Percentiles rank a stretch among this genome's conserved stretches.
Evolutionary conservation across 306 rosid species (phyloP).

Genomic region (Quercus engelmannii): DNA sequence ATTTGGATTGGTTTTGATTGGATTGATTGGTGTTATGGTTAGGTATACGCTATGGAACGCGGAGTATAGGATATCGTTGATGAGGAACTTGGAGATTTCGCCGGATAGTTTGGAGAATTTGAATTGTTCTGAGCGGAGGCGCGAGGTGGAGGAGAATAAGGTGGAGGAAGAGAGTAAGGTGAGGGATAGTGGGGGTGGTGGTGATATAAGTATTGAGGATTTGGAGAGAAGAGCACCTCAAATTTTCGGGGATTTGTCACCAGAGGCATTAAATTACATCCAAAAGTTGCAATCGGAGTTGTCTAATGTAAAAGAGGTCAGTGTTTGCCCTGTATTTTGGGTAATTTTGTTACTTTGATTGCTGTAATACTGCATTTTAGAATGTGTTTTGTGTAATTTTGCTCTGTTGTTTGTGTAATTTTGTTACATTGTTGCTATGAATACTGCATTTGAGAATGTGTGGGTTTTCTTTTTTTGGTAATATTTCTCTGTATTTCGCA

Average conservation of each 20-base stretch:
- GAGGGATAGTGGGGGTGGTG: slow-evolving; percentile 23
- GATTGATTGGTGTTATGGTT: neutral
- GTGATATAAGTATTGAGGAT: slow-evolving; percentile 27
- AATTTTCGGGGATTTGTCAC: slow-evolving; percentile 61
- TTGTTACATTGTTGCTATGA: too few species aligned
- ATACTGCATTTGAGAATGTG: too few species aligned
- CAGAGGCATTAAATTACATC: slow-evolving; percentile 68
- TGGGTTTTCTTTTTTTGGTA: too few species aligned
- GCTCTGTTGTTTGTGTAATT: too few species aligned
- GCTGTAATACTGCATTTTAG: too few species aligned
- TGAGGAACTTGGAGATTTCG: slow-evolving; percentile 75
- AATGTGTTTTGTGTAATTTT: too few species aligned
- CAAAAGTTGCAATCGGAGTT: slow-evolving; percentile 75
- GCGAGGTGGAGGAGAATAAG: slow-evolving; percentile 23
- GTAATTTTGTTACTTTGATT: neutral
- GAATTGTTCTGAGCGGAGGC: slow-evolving; percentile 7
- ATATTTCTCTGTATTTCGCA: too few species aligned
- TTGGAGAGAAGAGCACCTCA: slow-evolving; percentile 36
- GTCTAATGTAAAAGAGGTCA: slow-evolving; percentile 56
- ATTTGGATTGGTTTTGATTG: neutral
- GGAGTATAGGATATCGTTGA: slow-evolving; percentile 80
- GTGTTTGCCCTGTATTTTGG: neutral
- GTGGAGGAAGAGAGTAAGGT: slow-evolving; percentile 29
- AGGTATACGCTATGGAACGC: slow-evolving; percentile 98
- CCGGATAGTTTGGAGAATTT: slow-evolving; percentile 17